Base-by-base conservation (phyloP, 1,284 basidiomycete genomes). In the Trametes versicolor region DNA sequence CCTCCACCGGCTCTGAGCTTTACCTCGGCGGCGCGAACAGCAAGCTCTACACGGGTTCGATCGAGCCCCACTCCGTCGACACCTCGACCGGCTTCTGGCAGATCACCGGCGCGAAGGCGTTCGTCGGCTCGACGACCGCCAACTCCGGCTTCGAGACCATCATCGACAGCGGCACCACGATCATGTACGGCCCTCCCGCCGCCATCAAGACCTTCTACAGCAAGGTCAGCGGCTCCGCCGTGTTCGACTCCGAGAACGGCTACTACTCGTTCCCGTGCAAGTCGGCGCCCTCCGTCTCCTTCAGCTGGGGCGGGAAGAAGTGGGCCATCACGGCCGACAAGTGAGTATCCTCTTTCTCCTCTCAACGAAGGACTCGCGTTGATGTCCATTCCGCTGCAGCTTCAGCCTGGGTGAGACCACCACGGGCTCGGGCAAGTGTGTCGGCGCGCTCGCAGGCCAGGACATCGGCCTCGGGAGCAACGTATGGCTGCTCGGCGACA, bases 121-220 rank as follows among this genome's bases (percentile, higher is more conserved):
- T 63, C 52, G 72, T 76, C 36, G 71, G 69, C 52, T 62, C 66
- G 45, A 73, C 69, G 59, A 62, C 74, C 21, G 71, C 64, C 39
- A 69, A 68, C 10, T 64, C 66, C n/a, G 62, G 58, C 63, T 74
- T 77, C 66, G 70, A 76, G 54, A 80, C 80, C 7, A 74, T 82
- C 65, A 77, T 83, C 64, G 83, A 84, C 71, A 79, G 77, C 7
- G 81, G 82, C 62, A 82, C 84, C 19, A 83, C 87, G 43, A 72
- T 86, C 65, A 83, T 88, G 73, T 79, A 85, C 32, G 86, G 84
- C 41, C 82, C 85, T 23, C 77, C 80, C 2, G 62, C 77, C 37
- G 78, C 76, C 12, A 80, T 87, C 15, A 76, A 75, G 57, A 67
- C 72, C 34, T 80, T 88, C 70, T 87, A 86, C 75, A 72, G 64